phyloP scores from a whole-genome alignment of 164 flowering plant species.

The Aristolochia contorta region DNA sequence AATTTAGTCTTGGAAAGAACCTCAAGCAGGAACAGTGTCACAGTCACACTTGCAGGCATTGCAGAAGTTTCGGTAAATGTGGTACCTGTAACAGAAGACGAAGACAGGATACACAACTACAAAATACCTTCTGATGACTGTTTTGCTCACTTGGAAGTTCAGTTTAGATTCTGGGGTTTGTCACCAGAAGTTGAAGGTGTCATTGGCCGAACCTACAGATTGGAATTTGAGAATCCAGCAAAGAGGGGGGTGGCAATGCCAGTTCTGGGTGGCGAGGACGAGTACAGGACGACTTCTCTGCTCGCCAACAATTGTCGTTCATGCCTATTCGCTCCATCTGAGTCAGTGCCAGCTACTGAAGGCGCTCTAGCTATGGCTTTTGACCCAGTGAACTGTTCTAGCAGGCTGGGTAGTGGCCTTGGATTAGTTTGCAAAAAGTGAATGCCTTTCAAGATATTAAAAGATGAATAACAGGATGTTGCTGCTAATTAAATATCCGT shows the following conservation, averaged over 20 bases:
- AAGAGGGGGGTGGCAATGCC: slow-evolving; percentile 77
- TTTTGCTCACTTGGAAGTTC: slow-evolving; percentile 71
- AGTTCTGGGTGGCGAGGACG: slow-evolving; percentile 64
- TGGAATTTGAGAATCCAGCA: slow-evolving; percentile 52
- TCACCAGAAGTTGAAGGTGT: slow-evolving; percentile 66
- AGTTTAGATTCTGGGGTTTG: slow-evolving; percentile 49
- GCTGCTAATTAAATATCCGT: too few relatives aligned
- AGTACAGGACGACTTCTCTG: slow-evolving; percentile 48
- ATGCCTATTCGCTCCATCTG: slow-evolving; percentile 40
- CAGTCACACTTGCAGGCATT: slow-evolving; percentile 20
- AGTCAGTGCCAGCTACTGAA: slow-evolving; percentile 5
- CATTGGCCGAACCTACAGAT: slow-evolving; percentile 63
- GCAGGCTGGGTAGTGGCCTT: slow-evolving; percentile 28
- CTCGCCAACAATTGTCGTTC: slow-evolving; percentile 37
- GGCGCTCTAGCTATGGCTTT: slow-evolving; percentile 20
- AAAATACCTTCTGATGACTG: slow-evolving; percentile 59
- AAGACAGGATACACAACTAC: slow-evolving; percentile 45
- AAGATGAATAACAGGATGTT: too few relatives aligned
- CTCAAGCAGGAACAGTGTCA: slow-evolving; percentile 24
- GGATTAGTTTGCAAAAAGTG: slow-evolving; percentile 56
- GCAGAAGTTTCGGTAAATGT: slow-evolving; percentile 35
- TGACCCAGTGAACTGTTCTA: slow-evolving; percentile 41
- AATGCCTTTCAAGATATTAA: slow-evolving; percentile 5
- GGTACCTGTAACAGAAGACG: slow-evolving; percentile 34
- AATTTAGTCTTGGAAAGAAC: slow-evolving; percentile 29